Base-by-base conservation (phyloP, 371 early-diverging fungal species). In the Syncephalastrum racemosum region DNA sequence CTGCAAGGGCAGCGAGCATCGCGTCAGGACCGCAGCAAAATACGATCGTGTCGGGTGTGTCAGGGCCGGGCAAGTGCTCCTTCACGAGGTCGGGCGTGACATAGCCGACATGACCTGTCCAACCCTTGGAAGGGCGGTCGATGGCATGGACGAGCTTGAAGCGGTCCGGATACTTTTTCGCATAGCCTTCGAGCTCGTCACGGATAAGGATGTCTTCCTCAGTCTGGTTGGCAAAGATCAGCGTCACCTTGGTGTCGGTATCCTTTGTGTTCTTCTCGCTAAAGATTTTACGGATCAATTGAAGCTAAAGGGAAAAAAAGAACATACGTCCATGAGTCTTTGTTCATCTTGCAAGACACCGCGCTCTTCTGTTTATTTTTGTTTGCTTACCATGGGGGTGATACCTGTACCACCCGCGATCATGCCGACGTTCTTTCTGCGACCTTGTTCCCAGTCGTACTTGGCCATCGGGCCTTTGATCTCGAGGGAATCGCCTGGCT, bases 401-500 rank as follows among this genome's bases (percentile, higher is more conserved):
- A 96, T 90, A 53, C 96, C 96, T 24, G 98, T 89, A 36, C 99
- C 98, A 53, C 97, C 84, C 15, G 84, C 86, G 61, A 88, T 62
- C 89, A 99, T 80, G 39, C 89, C 95, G 24, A 97, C 81, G 60
- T 93, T 74, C 56, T 86, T 75, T 55, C 84, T 81, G 58, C 84
- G 82, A 67, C 90, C 91, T 31, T 87, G 69, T 54, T 81, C 77
- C 80, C 93, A 90, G 56, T 82, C 70, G 65, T 82, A 90, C 80
- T 96, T 97, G 64, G 73, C 65, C 60, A 94, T 86, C 23, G 98
- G 98, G 5, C 98, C 98, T 83, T 95, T 95, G 70, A 95, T 80
- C 13, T 89, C 83, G 7, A 96, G 77, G 10, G 62, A 70, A 40
- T 97, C 96, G 25, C 98, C 96, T 20, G 83, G 79, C 70, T 89